Percentiles rank a stretch among this genome's conserved stretches.
Conservation (phyloP, 1,139 yeast species). For the Kurtzmaniella quercitrusa region DNA sequence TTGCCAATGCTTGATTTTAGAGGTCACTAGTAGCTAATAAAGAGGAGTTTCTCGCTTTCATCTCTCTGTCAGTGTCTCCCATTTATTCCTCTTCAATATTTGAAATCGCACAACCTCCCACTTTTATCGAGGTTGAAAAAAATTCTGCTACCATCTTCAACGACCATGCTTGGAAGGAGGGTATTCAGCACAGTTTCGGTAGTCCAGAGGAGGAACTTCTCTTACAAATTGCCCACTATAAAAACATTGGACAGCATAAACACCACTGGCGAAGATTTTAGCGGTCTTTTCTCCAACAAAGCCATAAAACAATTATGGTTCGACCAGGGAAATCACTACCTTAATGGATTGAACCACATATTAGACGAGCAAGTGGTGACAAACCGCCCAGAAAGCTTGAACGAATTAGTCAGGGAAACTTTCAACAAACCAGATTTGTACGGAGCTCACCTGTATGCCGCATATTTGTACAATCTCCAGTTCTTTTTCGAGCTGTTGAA, state of each 20-base stretch:
- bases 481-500: constrained; percentile 56
- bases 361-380: constrained; percentile 25
- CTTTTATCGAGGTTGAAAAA: not conserved
- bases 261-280: constrained; percentile 33
- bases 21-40: too few species aligned
- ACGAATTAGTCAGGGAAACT: constrained; percentile 35
- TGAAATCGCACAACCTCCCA: too few species aligned
- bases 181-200: not conserved
- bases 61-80: too few species aligned
- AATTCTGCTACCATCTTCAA: not conserved
- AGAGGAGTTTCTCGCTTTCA: too few species aligned
- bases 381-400: constrained; percentile 24
- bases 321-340: constrained; percentile 45
- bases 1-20: too few species aligned
- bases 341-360: constrained; percentile 42
- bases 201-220: constrained; percentile 14
- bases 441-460: constrained; percentile 52
- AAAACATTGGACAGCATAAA: constrained; percentile 29
- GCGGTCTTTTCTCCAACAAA: constrained; percentile 50
- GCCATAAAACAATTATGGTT: constrained; percentile 61
- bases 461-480: constrained; percentile 54
- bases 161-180: not conserved
- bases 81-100: too few species aligned
- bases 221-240: constrained; percentile 28
- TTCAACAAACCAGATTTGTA: constrained; percentile 45